Base-by-base conservation (phyloP, 257 asterid genomes). In the Phtheirospermum japonicum region DNA sequence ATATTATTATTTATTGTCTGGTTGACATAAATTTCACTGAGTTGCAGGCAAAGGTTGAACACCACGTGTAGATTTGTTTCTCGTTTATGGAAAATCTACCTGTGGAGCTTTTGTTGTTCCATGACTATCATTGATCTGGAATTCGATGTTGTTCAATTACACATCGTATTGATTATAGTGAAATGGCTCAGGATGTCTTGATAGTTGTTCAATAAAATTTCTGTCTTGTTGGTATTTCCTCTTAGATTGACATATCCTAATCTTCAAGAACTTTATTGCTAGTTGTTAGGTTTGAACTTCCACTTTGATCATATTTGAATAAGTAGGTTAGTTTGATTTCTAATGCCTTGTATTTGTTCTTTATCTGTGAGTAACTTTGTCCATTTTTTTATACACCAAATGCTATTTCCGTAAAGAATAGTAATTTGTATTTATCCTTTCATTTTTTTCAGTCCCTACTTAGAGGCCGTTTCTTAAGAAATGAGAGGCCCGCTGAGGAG, bases 381-480 rank as follows among this genome's bases (percentile, higher is more conserved):
- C n/a, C n/a, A 5, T 49, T 49, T 49, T 19, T n/a, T 49, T 49
- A 17, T 49, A 32, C 54, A 45, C 17, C 11, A 45, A 45, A 13
- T 1, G 54, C 18, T 9, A 37, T 77, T 75, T 72, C 81, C 80
- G 18, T 57, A 48, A 37, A 61, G 53, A 61, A 58, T 10, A 19
- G 64, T 71, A 67, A 59, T 59, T 65, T 30, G 39, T 66, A 30
- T 65, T 37, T 48, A 40, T 69, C 16, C n/a, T 26, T 65, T 74
- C 32, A n/a, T n/a, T n/a, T 54, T 59, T 73, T 71, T 48, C 88
- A 91, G 96, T 83, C 98, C 19, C 81, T 91, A 52, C 95, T 91
- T 65, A 81, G 98, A 79, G 98, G 96, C 53, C 82, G 96, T 71
- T 91, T 91, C 73, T 72, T 91, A 75, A 82, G 95, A 71, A 84